Evolutionary conservation across 2,329 filamentous ascomycete species (phyloP).

Genomic region (Pezicula carpinea): DNA sequence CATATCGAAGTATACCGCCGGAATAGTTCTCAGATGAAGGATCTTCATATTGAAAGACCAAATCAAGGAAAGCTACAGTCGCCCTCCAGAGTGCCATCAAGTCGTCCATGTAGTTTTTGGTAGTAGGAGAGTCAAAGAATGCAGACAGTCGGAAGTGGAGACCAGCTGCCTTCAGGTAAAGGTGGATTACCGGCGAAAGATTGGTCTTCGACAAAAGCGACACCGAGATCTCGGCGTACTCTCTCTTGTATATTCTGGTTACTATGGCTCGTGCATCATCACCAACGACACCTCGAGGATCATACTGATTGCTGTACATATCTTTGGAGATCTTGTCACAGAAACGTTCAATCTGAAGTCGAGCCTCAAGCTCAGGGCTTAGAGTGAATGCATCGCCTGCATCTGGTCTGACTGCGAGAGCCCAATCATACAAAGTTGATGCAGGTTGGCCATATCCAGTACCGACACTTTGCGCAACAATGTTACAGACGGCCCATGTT

Average conservation of each 20-base stretch:
- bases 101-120: conserved; percentile 67
- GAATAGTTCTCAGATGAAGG: conserved; percentile 39
- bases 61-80: conserved; percentile 63
- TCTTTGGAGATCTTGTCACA: conserved; percentile 74
- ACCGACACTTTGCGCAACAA: conserved; percentile 76
- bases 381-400: conserved; percentile 56
- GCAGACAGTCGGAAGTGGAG: conserved; percentile 74
- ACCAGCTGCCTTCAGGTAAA: conserved; percentile 68
- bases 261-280: conserved; percentile 64
- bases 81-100: conserved; percentile 72
- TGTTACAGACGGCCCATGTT: conserved; percentile 83
- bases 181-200: conserved; percentile 52
- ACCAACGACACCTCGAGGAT: conserved; percentile 63
- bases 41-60: conserved; percentile 48
- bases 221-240: conserved; percentile 59
- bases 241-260: conserved; percentile 61
- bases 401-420: conserved; percentile 55
- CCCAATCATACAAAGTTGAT: conserved; percentile 74
- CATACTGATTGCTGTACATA: conserved; percentile 73
- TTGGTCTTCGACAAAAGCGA: conserved; percentile 51
- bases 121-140: conserved; percentile 74
- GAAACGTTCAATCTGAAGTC: conserved; percentile 69
- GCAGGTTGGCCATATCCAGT: conserved; percentile 81
- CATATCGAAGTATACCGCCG: conserved; percentile 53
- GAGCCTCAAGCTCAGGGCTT: conserved; percentile 58